phyloP scores from a whole-genome alignment of 345 rosid species.

The Kandelia obovata region DNA sequence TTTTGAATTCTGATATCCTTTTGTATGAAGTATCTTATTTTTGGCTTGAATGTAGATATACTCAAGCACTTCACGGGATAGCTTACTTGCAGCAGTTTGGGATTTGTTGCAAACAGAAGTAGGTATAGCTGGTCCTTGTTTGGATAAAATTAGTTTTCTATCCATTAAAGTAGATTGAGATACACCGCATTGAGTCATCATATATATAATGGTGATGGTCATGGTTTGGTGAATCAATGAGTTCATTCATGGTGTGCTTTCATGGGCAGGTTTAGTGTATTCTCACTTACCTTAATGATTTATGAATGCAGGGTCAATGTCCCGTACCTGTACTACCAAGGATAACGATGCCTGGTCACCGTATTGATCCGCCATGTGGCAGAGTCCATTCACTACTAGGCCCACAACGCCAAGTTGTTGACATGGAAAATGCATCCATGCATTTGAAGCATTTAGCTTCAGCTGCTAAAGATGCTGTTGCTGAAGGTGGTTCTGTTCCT shows the following conservation, averaged over 20 bases:
- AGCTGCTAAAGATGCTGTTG: conserved; percentile 98
- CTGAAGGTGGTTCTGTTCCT: conserved; percentile 93
- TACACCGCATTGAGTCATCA: neutral
- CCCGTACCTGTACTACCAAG: conserved; percentile 87
- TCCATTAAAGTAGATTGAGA: conserved; percentile 2
- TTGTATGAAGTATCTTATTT: conserved; percentile 26
- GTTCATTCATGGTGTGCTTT: neutral
- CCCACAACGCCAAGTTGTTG: conserved; percentile 49
- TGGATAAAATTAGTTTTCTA: conserved; percentile 16
- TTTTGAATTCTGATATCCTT: conserved; percentile 13
- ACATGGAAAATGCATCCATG: conserved; percentile 67
- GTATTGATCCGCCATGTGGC: conserved; percentile 97
- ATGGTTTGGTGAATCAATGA: neutral
- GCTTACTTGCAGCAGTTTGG: conserved; percentile 93
- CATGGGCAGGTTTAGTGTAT: conserved; percentile 5
- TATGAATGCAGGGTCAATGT: conserved; percentile 65
- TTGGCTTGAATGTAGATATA: conserved; percentile 57
- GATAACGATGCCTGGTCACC: conserved; percentile 99
- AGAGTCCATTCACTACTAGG: conserved; percentile 61
- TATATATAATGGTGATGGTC: neutral
- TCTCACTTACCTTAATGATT: conserved; percentile 12
- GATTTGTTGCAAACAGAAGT: conserved; percentile 96
- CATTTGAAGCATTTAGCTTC: conserved; percentile 95
- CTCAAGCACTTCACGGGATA: conserved; percentile 92
- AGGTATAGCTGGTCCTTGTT: conserved; percentile 42